Evolutionary conservation across 1,284 basidiomycete genomes (phyloP).

Genomic region (Pseudozyma hubeiensis): DNA sequence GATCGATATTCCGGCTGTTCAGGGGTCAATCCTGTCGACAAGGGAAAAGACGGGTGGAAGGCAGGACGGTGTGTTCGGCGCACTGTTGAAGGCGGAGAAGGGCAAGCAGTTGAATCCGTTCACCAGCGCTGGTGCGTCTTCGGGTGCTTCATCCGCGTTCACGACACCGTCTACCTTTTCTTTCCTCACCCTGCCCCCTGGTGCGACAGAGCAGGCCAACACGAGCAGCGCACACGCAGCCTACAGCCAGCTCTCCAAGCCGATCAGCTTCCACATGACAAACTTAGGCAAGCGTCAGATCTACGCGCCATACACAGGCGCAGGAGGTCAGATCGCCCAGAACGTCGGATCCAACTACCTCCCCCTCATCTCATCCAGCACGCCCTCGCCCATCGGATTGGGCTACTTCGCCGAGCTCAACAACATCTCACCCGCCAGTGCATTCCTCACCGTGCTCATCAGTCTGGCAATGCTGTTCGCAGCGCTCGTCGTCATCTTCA

Average conservation of each 20-base stretch:
- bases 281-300: constrained; percentile 48
- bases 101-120: constrained; percentile 56
- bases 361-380: constrained; percentile 46
- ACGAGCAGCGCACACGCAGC: constrained; percentile 18
- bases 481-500: constrained; percentile 36
- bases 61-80: constrained; percentile 69
- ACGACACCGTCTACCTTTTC: constrained; percentile 21
- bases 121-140: constrained; percentile 22
- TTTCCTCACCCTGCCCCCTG: constrained; percentile 17
- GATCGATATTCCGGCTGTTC: constrained; percentile 77
- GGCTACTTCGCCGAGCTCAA: constrained; percentile 57
- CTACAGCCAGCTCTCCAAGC: constrained; percentile 20
- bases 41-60: constrained; percentile 83
- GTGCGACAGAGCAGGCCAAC: constrained; percentile 1
- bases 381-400: constrained; percentile 45
- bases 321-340: constrained; percentile 54
- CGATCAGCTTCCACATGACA: constrained; percentile 30
- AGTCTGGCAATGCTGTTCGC: constrained; percentile 59
- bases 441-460: constrained; percentile 64
- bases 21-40: constrained; percentile 83
- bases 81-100: constrained; percentile 45
- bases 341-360: constrained; percentile 32
- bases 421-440: constrained; percentile 59
- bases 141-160: constrained; percentile 18
- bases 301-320: constrained; percentile 65